Evolutionary conservation across 2,329 filamentous ascomycete genomes (phyloP), one percentile per base, ranked within the genome.

Genomic region (Coleophoma crateriformis): DNA sequence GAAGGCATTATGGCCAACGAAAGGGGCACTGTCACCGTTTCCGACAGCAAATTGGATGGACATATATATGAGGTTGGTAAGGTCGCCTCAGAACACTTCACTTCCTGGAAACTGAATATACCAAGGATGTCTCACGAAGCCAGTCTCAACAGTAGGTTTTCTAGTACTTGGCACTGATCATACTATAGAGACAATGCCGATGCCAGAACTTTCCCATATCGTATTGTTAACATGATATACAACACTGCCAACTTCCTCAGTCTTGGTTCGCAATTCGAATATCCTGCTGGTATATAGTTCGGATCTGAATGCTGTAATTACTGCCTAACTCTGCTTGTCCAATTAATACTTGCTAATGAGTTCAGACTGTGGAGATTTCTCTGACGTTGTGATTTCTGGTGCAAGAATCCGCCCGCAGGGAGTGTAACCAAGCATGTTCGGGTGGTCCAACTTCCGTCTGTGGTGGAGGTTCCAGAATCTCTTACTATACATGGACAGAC

Each of bases 1-100:
- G 52, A 90, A 80, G 1, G 87, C 86, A 60, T 90, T 90, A 71
- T 90, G 87, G 1, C 87, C 87, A 53, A 90, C 87, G 57, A 90
- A 90, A n/a, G 53, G 50, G 40, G 53, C 38, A 7, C 85, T 79
- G 47, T 90, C 87, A 4, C 87, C 87, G 46, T 80, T 84, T 7
- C 81, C 79, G 27, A 89, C 84, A 17, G 82, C 79, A 60, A 84
- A 90, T 22, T 78, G 75, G 59, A 90, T 90, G 33, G 84, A 79
- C 0, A 80, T 84, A 70, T 90, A 91, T 58, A 90, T 81, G 46
- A 90, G 76, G 61, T 90, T 84, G 39, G 87, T 90, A 69, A 90
- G 90, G 70, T 86, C 90, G 19, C 45, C 56, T 37, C 58, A 64
- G 41, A 54, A 48, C 7, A 54, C 49, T 19, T 50, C 43, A 15